Evolutionary conservation across 352 stramenopile species (phyloP).

Genomic region (Globisporangium nodosum): DNA sequence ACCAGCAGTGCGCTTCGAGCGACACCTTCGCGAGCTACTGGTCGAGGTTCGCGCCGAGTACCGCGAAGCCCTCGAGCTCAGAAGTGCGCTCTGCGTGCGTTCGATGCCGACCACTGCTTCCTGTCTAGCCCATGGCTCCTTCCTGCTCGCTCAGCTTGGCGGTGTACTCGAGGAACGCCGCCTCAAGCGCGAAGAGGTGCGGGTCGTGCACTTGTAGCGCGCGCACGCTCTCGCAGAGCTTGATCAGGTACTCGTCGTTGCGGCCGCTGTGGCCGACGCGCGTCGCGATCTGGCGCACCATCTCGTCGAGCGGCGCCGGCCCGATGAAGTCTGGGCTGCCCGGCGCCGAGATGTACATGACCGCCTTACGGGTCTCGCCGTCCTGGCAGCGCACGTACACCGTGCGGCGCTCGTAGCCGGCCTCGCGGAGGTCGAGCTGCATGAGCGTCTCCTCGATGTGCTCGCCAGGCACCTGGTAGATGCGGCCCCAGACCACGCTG

Average conservation of each 20-base stretch:
- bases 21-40: too few species aligned
- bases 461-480: conserved; percentile 82
- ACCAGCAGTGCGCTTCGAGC: too few species aligned
- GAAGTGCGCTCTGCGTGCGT: too few species aligned
- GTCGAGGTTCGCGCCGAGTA: too few species aligned
- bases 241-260: conserved; percentile 84
- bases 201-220: conserved; percentile 63
- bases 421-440: conserved; percentile 80
- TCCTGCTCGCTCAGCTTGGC: too few species aligned
- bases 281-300: conserved; percentile 78
- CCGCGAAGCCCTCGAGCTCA: too few species aligned
- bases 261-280: conserved; percentile 62
- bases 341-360: conserved; percentile 83
- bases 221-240: conserved; percentile 78
- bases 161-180: conserved; percentile 13
- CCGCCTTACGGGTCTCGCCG: conserved; percentile 51
- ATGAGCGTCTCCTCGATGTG: conserved; percentile 65
- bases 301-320: conserved; percentile 55
- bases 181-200: conserved; percentile 68
- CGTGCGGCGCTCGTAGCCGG: conserved; percentile 73
- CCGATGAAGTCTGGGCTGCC: conserved; percentile 82
- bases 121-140: too few species aligned
- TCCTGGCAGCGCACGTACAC: conserved; percentile 78
- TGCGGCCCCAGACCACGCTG: conserved; percentile 75
- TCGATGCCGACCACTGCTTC: too few species aligned